These are phyloP conservation scores for Rhizophora mangle DNA, from an alignment of 345 rosid genomes.

Conservation along the genomic window DNA sequence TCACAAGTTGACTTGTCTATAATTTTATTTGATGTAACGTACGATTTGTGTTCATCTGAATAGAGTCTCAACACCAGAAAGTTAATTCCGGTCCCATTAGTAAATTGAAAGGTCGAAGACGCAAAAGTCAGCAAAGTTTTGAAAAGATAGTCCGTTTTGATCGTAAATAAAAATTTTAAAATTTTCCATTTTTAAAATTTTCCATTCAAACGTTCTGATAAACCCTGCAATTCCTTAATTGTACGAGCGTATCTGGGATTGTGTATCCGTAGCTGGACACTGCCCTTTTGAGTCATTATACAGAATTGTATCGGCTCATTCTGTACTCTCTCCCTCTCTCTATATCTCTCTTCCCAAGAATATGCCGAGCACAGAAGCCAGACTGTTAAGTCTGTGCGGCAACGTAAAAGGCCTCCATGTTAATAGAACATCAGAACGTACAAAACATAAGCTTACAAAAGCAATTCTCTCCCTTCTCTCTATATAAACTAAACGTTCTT, in stretches of 20 bases:
- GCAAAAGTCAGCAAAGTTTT: too few relatives aligned
- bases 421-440: slow-evolving; percentile 11
- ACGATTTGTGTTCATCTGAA: too few relatives aligned
- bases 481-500: neutral
- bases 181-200: too few relatives aligned
- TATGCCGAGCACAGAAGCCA: neutral
- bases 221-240: neutral
- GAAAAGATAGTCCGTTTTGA: too few relatives aligned
- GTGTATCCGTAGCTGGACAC: neutral
- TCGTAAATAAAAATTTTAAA: too few relatives aligned
- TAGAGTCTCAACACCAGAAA: too few relatives aligned
- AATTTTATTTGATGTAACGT: too few relatives aligned
- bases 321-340: neutral
- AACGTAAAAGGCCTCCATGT: slow-evolving; percentile 4
- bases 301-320: neutral
- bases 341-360: neutral
- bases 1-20: too few relatives aligned
- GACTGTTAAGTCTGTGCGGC: slow-evolving; percentile 5
- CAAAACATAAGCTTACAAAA: slow-evolving; percentile 12
- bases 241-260: neutral
- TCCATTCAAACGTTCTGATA: too few relatives aligned
- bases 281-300: slow-evolving; percentile 3
- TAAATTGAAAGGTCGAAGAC: too few relatives aligned
- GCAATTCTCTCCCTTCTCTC: neutral
- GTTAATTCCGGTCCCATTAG: too few relatives aligned